Evolutionary conservation across 176 grass and related monocot genomes (phyloP).

Genomic region (Ampelocalamus luodianensis): DNA sequence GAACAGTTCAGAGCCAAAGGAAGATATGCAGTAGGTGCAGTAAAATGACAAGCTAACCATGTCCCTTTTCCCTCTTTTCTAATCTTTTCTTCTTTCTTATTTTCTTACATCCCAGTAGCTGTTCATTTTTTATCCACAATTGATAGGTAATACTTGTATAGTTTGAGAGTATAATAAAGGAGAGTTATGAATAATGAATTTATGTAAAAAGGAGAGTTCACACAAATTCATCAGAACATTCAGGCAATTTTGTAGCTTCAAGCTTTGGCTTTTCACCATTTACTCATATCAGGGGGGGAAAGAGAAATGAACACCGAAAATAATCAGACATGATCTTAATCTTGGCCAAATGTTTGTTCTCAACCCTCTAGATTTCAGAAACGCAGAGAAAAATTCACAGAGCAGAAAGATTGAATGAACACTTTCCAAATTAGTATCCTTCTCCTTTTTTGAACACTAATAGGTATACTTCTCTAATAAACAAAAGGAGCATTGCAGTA

Average conservation of each 20-base stretch:
- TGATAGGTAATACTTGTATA: slow-evolving; percentile 52
- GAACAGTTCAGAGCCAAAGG: slow-evolving; percentile 58
- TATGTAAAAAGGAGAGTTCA: slow-evolving; percentile 33
- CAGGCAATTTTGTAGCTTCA: slow-evolving; percentile 1
- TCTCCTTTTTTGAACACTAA: slow-evolving; percentile 42
- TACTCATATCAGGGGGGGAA: not conserved
- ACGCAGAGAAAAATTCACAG: not conserved
- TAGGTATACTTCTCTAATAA: slow-evolving; percentile 31
- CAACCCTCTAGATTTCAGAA: slow-evolving; percentile 13
- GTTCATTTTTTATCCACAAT: slow-evolving; percentile 8
- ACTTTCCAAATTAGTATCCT: slow-evolving; percentile 33
- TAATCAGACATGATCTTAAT: slow-evolving; percentile 16
- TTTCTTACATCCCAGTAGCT: slow-evolving; percentile 21
- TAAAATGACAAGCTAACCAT: slow-evolving; percentile 51
- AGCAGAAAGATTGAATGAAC: slow-evolving; percentile 1
- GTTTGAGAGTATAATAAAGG: slow-evolving; percentile 32
- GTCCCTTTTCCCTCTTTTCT: not conserved
- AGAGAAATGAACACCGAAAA: not conserved
- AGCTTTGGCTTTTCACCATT: not conserved
- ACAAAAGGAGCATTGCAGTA: slow-evolving; percentile 13
- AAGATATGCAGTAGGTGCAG: slow-evolving; percentile 49
- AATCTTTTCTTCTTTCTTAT: slow-evolving; percentile 4
- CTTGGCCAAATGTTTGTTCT: not conserved
- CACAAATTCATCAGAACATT: slow-evolving; percentile 3
- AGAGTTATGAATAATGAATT: slow-evolving; percentile 37